phyloP scores from a whole-genome alignment of 208 protist genomes.

The Crithidia brevicula region DNA sequence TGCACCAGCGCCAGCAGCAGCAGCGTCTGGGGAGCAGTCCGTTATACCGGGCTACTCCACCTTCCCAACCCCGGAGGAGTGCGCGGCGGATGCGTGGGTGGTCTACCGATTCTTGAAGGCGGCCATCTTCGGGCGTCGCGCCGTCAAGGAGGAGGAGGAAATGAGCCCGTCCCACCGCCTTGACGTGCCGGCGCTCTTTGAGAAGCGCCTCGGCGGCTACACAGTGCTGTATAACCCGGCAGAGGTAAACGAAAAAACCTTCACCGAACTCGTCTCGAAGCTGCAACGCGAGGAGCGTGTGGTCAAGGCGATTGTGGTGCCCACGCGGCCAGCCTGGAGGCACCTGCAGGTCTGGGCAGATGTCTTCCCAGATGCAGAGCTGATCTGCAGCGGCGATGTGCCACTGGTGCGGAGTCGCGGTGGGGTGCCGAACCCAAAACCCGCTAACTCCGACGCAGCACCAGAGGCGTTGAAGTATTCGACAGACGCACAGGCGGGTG shows the following conservation, averaged over 20 bases:
- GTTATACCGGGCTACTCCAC: slow-evolving; percentile 27
- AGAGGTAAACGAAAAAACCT: slow-evolving; percentile 65
- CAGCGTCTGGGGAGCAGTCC: neutral
- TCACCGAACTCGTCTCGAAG: slow-evolving; percentile 53
- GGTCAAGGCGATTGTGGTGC: slow-evolving; percentile 80
- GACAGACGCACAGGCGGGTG: too few relatives aligned
- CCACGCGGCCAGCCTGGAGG: slow-evolving; percentile 68
- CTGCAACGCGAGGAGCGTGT: slow-evolving; percentile 68
- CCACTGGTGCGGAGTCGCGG: slow-evolving; percentile 9
- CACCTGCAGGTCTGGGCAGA: slow-evolving; percentile 75
- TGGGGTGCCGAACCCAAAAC: slow-evolving; percentile 1
- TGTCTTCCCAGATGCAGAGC: slow-evolving; percentile 76
- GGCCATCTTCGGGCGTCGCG: slow-evolving; percentile 25
- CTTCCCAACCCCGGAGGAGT: slow-evolving; percentile 48
- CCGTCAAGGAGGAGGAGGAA: slow-evolving; percentile 18
- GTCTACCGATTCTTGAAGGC: slow-evolving; percentile 40
- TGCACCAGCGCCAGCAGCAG: too few relatives aligned
- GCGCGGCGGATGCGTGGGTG: slow-evolving; percentile 23
- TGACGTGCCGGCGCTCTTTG: slow-evolving; percentile 30
- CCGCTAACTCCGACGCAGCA: neutral
- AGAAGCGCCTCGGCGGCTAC: slow-evolving; percentile 51
- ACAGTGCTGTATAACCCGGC: slow-evolving; percentile 89
- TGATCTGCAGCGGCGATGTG: slow-evolving; percentile 43
- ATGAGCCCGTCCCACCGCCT: slow-evolving; percentile 5
- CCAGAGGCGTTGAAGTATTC: neutral